Evolutionary conservation across 495 filamentous ascomycete genomes (phyloP), one percentile per base, ranked within the genome.

Genomic region (Clavariopsis aquatica): DNA sequence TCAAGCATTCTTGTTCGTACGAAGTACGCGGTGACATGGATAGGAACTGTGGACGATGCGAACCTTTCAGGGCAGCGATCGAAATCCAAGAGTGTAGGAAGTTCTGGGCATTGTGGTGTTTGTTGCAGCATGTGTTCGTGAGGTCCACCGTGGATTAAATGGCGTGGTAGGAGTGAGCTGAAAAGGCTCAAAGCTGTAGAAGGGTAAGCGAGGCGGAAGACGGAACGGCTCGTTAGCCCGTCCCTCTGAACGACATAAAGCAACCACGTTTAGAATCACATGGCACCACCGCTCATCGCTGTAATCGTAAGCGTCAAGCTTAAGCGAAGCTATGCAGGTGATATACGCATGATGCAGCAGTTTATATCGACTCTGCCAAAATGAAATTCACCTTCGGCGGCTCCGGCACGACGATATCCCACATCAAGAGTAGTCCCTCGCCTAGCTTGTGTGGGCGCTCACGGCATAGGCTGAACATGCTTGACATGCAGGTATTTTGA

Each of bases 121-220:
- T 52, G 49, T 52, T 52, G 49, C 49, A 52, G 49, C 49, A 52
- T 52, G 49, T 23, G 49, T 52, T 52, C 49, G 26, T 23, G 49
- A 52, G 49, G 49, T 52, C 49, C 49, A 52, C 49, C 49, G 49
- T 52, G 49, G 49, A 52, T 52, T 52, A 52, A 52, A 52, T 52
- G 49, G 49, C 49, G 49, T 52, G 49, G 49, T 28, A 52, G 20
- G 49, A 52, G 49, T 52, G 49, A 52, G 49, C 49, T 52, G 49
- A 52, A 52, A 52, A 52, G 49, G 49, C 7, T 52, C 49, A 52
- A 52, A 52, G 49, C 49, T 52, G 47, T 13, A 51, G 47, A 8
- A 51, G 12, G 23, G 8, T 23, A 52, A 52, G 49, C 20, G 26
- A 26, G 45, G 45, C 45, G 45, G 45, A n/a, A 47, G 45, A 47